These are phyloP conservation scores for Castanospermum australe DNA, from an alignment of 306 rosid species.

Conservation along the genomic window DNA sequence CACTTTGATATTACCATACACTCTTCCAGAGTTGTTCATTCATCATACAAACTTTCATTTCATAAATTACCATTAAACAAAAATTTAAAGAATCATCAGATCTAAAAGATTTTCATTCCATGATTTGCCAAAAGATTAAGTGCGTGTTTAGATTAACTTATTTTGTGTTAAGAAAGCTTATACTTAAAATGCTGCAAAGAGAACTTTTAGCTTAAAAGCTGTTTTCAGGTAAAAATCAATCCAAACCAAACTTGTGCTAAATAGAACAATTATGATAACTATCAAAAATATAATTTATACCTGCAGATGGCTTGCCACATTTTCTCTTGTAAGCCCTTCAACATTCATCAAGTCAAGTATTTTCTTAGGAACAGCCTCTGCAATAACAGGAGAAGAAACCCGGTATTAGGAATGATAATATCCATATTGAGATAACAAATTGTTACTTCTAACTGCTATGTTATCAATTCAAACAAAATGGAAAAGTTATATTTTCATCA, in stretches of 20 bases:
- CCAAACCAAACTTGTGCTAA: no score
- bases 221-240: no score
- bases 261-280: background rate
- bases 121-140: background rate
- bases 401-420: conserved; percentile 16
- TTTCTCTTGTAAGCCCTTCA: conserved; percentile 85
- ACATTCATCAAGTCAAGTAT: conserved; percentile 89
- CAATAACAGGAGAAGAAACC: conserved; percentile 23
- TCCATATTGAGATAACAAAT: background rate
- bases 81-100: background rate
- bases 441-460: background rate
- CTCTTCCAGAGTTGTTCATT: background rate
- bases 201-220: no score
- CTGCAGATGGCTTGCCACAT: conserved; percentile 93
- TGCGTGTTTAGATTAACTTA: no score
- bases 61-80: background rate
- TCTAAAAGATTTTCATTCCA: background rate
- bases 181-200: no score
- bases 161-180: no score
- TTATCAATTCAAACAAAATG: background rate
- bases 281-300: conserved; percentile 34
- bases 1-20: background rate
- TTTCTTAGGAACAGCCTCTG: conserved; percentile 93
- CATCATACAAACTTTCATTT: background rate
- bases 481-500: background rate